Conservation (phyloP, 306 rosid species). For the Cercis canadensis region DNA sequence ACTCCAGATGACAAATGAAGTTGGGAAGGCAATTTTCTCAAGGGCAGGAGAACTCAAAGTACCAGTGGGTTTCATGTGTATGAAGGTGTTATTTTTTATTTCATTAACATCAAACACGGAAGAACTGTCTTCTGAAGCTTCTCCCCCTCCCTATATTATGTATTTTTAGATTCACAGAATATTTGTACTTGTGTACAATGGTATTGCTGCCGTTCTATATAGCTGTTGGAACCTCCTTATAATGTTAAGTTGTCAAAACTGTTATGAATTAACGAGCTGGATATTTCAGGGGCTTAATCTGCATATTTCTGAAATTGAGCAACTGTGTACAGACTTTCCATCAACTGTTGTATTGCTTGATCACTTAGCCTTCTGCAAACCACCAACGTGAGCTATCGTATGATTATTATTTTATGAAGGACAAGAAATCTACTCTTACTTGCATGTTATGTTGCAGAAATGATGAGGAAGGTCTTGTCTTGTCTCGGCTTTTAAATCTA, state of each 20-base stretch:
- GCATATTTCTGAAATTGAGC: conserved; percentile 84
- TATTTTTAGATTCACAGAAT: not conserved
- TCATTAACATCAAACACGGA: not conserved
- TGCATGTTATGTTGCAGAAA: conserved; percentile 60
- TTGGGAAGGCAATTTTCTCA: conserved; percentile 73
- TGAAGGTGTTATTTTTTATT: conserved; percentile 60
- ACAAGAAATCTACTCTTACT: conserved; percentile 14
- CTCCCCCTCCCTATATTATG: not conserved
- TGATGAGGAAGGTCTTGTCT: conserved; percentile 65
- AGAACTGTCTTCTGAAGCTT: conserved; percentile 20
- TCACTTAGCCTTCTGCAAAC: conserved; percentile 89
- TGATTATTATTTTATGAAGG: conserved; percentile 1
- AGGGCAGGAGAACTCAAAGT: conserved; percentile 87
- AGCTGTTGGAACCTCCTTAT: conserved; percentile 7
- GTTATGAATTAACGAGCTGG: conserved; percentile 22
- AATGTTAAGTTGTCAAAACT: conserved; percentile 10
- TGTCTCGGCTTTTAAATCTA: conserved; percentile 68
- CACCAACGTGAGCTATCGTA: conserved; percentile 65
- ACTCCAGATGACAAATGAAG: conserved; percentile 84
- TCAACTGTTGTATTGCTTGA: conserved; percentile 80
- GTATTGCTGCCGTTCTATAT: conserved; percentile 12
- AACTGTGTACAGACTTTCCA: conserved; percentile 81
- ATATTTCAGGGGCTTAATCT: conserved; percentile 70
- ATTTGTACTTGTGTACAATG: conserved; percentile 22
- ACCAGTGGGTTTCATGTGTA: conserved; percentile 87